A percentile compares a stretch with the other conserved stretches of the same genome.
Evolutionary conservation across 495 filamentous ascomycete species (phyloP).

Genomic region (Halenospora varia): DNA sequence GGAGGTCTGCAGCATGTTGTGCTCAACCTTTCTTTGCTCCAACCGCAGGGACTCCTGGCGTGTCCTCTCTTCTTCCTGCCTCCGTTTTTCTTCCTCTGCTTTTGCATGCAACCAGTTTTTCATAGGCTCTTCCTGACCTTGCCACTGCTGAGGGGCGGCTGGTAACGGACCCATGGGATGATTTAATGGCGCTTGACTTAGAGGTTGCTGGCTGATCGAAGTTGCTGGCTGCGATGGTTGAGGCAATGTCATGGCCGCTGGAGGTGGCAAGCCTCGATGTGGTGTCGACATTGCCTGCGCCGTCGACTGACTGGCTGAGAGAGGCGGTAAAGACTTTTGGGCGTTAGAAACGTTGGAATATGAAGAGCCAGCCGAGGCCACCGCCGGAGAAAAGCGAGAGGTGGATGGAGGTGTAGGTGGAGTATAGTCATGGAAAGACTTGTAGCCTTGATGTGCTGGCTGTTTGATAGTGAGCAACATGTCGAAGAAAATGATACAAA

Average conservation of each 20-base stretch:
- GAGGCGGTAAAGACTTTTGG: conserved; percentile 27
- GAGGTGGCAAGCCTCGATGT: conserved; percentile 72
- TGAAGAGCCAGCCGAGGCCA: conserved; percentile 45
- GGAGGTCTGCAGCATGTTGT: conserved; percentile 79
- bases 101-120: conserved; percentile 78
- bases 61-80: conserved; percentile 85
- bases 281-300: conserved; percentile 58
- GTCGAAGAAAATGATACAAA: conserved; percentile 21
- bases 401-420: conserved; percentile 57
- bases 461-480: conserved; percentile 69
- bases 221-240: conserved; percentile 35
- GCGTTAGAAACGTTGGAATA: conserved; percentile 32
- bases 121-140: conserved; percentile 75
- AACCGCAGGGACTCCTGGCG: conserved; percentile 71
- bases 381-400: conserved; percentile 56
- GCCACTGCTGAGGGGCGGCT: conserved; percentile 66
- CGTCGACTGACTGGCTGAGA: conserved; percentile 14
- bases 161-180: conserved; percentile 54
- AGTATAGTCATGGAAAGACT: conserved; percentile 62
- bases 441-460: conserved; percentile 61
- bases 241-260: conserved; percentile 65
- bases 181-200: conserved; percentile 27
- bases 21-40: conserved; percentile 80
- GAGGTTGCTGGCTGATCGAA: conserved; percentile 30
- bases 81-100: conserved; percentile 78